Base-by-base conservation (phyloP, 306 rosid genomes). In the Urtica urens region DNA sequence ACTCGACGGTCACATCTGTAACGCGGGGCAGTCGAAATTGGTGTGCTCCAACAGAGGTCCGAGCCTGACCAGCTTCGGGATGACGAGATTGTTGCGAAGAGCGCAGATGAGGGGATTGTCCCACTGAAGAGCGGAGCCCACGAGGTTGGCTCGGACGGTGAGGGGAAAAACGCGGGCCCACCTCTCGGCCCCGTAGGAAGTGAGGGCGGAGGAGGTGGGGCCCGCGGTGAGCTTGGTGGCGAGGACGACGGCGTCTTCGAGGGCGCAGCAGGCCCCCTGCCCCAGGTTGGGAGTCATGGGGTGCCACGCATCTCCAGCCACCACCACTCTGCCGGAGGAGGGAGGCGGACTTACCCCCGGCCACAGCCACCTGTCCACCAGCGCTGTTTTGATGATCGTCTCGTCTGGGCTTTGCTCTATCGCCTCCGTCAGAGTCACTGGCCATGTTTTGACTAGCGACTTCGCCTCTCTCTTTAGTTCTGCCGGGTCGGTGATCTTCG, bases 261-360 rank as follows among this genome's bases (percentile, higher is more conserved):
- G 66, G 10, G 97, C 97, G 77, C 93, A 80, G 56, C 93, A 84
- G 40, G 87, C 93, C n/a, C 95, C 97, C 65, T 88, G 97, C 0
- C 87, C 95, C 0, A 88, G 95, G 72, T 88, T 88, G 1, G 97
- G 97, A 10, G 97, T 88, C 93, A 88, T 88, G 16, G 97, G 95
- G 20, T 88, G 97, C 97, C 97, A 88, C 0, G 97, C 95, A 8
- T 84, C 95, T 50, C 97, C 97, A 2, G 81, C 93, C 23, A 84
- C 48, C 45, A 81, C 93, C 48, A 81, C 86, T 52, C 73, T 68
- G 21, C 95, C 97, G 0, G 76, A 44, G 3, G 84, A 76, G 53
- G 66, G 93, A 0, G 77, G 31, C 0, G 97, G 97, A 59, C 69
- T 78, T 62, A 74, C 38, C 21, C 64, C 72, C 0, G 90, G 97